These are phyloP conservation scores for Phytophthora colocasiae DNA, from an alignment of 352 stramenopile genomes.

Conservation along the genomic window DNA sequence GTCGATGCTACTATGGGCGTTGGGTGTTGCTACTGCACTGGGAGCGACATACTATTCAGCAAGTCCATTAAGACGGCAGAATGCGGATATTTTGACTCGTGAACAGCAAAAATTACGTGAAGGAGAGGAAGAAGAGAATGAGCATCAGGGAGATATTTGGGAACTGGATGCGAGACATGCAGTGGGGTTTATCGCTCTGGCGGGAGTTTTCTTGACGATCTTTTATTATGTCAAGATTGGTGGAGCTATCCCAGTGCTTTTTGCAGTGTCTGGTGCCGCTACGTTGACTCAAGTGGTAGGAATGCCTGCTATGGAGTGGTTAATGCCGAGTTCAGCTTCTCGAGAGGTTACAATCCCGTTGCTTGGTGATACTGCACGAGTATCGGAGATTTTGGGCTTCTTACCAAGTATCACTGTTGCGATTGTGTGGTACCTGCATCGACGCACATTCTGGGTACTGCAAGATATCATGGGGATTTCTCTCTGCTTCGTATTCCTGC, in stretches of 20 bases:
- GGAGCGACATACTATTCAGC: conserved; percentile 76
- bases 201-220: conserved; percentile 66
- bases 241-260: conserved; percentile 71
- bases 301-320: conserved; percentile 45
- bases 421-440: conserved; percentile 69
- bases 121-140: conserved; percentile 18
- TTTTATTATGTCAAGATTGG: conserved; percentile 79
- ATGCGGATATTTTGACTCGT: conserved; percentile 7
- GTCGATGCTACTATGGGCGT: conserved; percentile 66
- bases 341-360: conserved; percentile 47
- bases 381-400: conserved; percentile 63
- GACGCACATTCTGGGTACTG: conserved; percentile 80
- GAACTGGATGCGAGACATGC: conserved; percentile 71
- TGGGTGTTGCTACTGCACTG: conserved; percentile 66
- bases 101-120: conserved; percentile 35
- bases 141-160: conserved; percentile 46
- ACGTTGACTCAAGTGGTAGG: conserved; percentile 67
- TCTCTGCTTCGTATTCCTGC: conserved; percentile 94
- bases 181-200: conserved; percentile 68
- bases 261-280: conserved; percentile 55
- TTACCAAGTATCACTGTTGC: conserved; percentile 44
- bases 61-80: conserved; percentile 12
- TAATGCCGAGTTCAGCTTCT: conserved; percentile 43
- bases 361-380: conserved; percentile 42
- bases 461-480: conserved; percentile 94